Evolutionary conservation across 345 rosid genomes (phyloP).

Genomic region (Sisymbrium irio): DNA sequence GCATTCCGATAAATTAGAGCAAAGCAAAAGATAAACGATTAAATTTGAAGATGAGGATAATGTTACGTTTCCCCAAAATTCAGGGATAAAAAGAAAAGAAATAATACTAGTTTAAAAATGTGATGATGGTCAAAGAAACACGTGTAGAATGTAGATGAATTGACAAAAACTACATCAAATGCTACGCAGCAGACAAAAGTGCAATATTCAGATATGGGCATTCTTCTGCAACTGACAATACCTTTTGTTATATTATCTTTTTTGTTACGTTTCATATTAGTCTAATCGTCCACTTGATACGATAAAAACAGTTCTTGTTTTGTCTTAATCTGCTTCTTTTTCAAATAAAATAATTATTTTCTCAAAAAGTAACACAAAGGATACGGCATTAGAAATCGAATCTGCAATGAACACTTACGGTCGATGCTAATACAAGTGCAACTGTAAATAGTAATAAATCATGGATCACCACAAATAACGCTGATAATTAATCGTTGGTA

Average conservation of each 20-base stretch:
- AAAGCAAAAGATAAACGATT: not conserved
- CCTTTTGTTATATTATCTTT: not conserved
- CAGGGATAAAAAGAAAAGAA: not conserved
- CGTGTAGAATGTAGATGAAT: not conserved
- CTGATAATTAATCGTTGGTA: not conserved
- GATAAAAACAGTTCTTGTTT: not conserved
- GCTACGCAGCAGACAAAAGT: constrained; percentile 15
- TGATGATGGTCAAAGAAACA: not conserved
- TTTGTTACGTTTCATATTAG: not conserved
- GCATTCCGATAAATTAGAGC: not conserved
- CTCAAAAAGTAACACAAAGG: not conserved
- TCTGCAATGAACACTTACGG: not conserved
- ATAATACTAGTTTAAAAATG: not conserved
- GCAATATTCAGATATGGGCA: not conserved
- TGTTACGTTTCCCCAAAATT: constrained; percentile 27
- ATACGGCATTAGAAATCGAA: not conserved
- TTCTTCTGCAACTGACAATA: not conserved
- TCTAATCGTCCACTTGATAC: not conserved
- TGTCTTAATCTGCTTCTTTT: not conserved
- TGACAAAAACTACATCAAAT: not conserved
- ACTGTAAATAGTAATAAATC: not conserved
- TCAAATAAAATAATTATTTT: not conserved
- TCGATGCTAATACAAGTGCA: not conserved
- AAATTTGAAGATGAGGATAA: constrained; percentile 25
- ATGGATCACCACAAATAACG: not conserved